Evolutionary conservation across 805 yeast species (phyloP).

Genomic region (Metschnikowia sp.): DNA sequence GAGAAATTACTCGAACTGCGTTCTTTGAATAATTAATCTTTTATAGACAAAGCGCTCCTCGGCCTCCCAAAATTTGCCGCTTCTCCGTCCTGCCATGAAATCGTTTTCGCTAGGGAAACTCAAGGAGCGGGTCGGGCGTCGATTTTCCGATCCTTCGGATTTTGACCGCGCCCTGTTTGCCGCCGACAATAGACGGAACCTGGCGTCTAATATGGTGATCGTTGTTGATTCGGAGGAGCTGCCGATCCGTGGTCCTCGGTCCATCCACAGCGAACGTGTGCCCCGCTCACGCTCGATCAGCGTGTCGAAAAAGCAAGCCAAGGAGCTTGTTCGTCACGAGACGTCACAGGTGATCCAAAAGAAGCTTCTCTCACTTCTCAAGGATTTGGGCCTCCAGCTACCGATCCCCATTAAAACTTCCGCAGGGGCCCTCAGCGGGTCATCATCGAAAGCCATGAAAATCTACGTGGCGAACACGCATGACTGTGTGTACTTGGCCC

Average conservation of each 20-base stretch:
- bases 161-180: conserved; percentile 17
- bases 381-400: conserved; percentile 38
- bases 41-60: neutral
- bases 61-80: neutral
- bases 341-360: conserved; percentile 34
- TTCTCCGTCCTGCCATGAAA: conserved; percentile 5
- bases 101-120: conserved; percentile 24
- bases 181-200: conserved; percentile 18
- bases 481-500: conserved; percentile 39
- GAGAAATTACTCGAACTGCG: too few species aligned
- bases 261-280: neutral
- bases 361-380: conserved; percentile 27
- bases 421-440: conserved; percentile 21
- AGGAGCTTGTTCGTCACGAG: conserved; percentile 38
- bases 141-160: conserved; percentile 23
- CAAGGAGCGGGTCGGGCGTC: conserved; percentile 26
- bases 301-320: conserved; percentile 28
- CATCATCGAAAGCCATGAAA: conserved; percentile 26
- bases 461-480: conserved; percentile 37
- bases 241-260: neutral
- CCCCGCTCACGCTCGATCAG: conserved; percentile 19
- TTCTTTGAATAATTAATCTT: too few species aligned
- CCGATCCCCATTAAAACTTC: conserved; percentile 36
- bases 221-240: conserved; percentile 17
- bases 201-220: conserved; percentile 22